phyloP scores from a whole-genome alignment of 164 flowering plant genomes.

The Nymphaea thermarum region DNA sequence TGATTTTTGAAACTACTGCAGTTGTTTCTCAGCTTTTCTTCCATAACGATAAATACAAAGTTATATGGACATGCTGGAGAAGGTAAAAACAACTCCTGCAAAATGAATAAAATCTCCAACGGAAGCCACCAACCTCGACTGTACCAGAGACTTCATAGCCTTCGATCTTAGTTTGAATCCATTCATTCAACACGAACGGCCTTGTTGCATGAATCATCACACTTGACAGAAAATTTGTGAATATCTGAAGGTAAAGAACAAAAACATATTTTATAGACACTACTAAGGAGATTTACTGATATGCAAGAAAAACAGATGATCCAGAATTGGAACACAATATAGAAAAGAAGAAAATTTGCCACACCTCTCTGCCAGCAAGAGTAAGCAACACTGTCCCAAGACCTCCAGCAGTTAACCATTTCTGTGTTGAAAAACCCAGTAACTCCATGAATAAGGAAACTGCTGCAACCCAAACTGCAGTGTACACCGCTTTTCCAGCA shows the following conservation, averaged over 20 bases:
- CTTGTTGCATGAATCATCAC: slow-evolving; percentile 92
- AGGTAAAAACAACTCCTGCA: background rate
- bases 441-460: slow-evolving; percentile 93
- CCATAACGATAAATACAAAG: background rate
- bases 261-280: background rate
- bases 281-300: background rate
- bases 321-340: background rate
- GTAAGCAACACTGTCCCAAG: slow-evolving; percentile 96
- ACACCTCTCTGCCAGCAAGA: slow-evolving; percentile 98
- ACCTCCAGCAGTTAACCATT: slow-evolving; percentile 97
- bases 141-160: slow-evolving; percentile 98
- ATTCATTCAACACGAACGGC: slow-evolving; percentile 82
- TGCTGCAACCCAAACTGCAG: slow-evolving; percentile 94
- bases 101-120: background rate
- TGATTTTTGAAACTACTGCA: no score
- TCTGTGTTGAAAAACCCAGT: slow-evolving; percentile 96
- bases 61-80: background rate
- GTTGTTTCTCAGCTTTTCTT: no score
- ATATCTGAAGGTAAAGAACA: slow-evolving; percentile 39
- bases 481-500: slow-evolving; percentile 81
- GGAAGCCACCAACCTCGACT: slow-evolving; percentile 68
- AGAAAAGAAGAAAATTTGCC: background rate
- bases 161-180: slow-evolving; percentile 95
- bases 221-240: slow-evolving; percentile 92
- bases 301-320: background rate